phyloP scores from a whole-genome alignment of 2,329 filamentous ascomycete species.

The Cordyceps fumosorosea region DNA sequence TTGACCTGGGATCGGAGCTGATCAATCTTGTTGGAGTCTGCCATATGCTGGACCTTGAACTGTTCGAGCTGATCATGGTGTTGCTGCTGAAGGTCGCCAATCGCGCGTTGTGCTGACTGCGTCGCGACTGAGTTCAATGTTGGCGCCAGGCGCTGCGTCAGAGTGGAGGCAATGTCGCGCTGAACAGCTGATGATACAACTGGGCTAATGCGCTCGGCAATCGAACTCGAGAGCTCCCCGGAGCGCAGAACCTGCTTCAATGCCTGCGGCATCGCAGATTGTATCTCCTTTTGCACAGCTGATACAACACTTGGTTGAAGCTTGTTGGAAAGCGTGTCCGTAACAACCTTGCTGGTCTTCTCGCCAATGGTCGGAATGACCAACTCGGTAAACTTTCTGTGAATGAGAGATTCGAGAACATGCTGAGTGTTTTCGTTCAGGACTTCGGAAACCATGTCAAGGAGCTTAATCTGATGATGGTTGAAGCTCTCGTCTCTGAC shows the following conservation, averaged over 20 bases:
- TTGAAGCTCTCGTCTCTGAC: constrained; percentile 46
- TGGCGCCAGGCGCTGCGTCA: constrained; percentile 60
- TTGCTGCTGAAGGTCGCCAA: constrained; percentile 61
- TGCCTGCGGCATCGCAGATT: constrained; percentile 62
- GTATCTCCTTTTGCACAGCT: constrained; percentile 66
- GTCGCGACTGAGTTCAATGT: constrained; percentile 58
- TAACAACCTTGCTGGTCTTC: constrained; percentile 60
- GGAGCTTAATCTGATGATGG: constrained; percentile 45
- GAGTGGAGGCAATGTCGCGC: constrained; percentile 54
- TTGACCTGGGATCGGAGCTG: constrained; percentile 62
- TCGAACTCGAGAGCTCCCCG: constrained; percentile 62
- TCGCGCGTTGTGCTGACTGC: constrained; percentile 60
- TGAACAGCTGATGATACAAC: constrained; percentile 64
- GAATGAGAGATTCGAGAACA: constrained; percentile 70
- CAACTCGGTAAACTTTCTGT: constrained; percentile 64
- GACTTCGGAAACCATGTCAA: constrained; percentile 53
- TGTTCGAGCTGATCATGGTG: constrained; percentile 45
- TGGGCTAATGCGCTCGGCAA: constrained; percentile 62
- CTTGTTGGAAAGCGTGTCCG: constrained; percentile 63
- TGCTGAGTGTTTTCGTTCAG: constrained; percentile 60
- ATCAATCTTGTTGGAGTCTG: constrained; percentile 60
- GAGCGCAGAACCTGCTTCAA: constrained; percentile 52
- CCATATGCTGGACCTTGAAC: constrained; percentile 42
- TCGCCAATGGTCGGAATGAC: constrained; percentile 70
- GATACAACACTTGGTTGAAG: constrained; percentile 61